Evolutionary conservation across 306 rosid genomes (phyloP), one percentile per base, ranked within the genome.

Genomic region (Oxytropis ochrocephala): DNA sequence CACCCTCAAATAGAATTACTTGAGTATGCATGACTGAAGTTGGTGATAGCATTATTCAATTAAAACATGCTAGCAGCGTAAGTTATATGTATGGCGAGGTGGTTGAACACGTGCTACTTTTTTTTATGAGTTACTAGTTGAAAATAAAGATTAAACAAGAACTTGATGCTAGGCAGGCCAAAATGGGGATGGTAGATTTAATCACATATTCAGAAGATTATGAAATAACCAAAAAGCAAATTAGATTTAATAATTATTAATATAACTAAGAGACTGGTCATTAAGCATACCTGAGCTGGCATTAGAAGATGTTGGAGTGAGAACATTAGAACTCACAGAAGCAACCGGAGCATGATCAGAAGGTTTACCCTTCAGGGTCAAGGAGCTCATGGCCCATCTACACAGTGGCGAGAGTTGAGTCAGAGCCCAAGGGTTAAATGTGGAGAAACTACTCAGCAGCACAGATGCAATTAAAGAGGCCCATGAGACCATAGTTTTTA

Each of bases 371-470:
- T 94, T 94, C 47, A 91, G 84, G 72, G 99, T 94, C 86, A 94
- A 84, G 74, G 99, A 94, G 85, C 99, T 94, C 99, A 94, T 91
- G 47, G 99, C 99, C 99, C 99, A 94, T 77, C 99, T 91, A 84
- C 85, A 82, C 1, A 61, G 73, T 52, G 52, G 73, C 32, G 59
- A 44, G 29, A 44, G 48, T 55, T 57, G 21, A 30, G 46, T 73
- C 69, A 72, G 62, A 65, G 64, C 10, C 70, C 32, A 69, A 59
- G 30, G 32, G 18, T 36, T 3, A 70, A 53, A 68, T 24, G 41
- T 16, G 46, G 52, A 64, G 44, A 72, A 66, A 78, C 43, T 30
- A 50, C 49, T 49, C 52, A 17, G 70, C 43, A 47, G 42, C 64
- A 38, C 10, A 78, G 38, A 39, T 57, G 29, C 67, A 46, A 19